Conservation (phyloP, 2,329 filamentous ascomycete genomes). For the Verticillium alfalfae region DNA sequence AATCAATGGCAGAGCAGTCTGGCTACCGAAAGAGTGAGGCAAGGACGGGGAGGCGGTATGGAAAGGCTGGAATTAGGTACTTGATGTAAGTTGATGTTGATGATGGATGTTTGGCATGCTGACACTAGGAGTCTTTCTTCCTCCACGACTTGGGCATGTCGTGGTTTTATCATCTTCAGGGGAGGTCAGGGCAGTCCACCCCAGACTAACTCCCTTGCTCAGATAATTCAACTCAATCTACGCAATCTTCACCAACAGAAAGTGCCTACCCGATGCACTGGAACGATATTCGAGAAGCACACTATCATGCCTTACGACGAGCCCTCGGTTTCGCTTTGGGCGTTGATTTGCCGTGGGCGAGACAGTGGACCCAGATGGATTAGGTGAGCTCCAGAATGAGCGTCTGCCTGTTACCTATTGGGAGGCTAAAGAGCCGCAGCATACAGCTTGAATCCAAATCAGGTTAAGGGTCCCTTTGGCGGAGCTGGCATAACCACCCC, state of each 20-base stretch:
- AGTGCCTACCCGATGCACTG: not conserved
- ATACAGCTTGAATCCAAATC: not conserved
- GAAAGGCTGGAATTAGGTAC: too few species aligned
- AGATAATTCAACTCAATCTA: not conserved
- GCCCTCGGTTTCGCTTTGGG: not conserved
- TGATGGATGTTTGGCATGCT: not conserved
- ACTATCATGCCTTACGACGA: not conserved
- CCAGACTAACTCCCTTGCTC: not conserved
- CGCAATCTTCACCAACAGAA: not conserved
- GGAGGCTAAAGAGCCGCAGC: not conserved
- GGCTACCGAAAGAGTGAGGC: too few species aligned
- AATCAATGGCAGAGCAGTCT: too few species aligned
- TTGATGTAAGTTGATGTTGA: not conserved
- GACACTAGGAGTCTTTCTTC: not conserved
- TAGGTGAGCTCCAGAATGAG: not conserved
- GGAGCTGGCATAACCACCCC: too few species aligned
- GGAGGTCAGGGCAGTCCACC: not conserved
- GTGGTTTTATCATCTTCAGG: not conserved
- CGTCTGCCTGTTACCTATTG: not conserved
- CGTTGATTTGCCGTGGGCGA: not conserved
- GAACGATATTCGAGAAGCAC: not conserved
- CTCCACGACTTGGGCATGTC: not conserved
- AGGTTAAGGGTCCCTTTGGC: not conserved
- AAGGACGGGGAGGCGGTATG: too few species aligned
- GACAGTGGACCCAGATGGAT: not conserved